These are phyloP conservation scores for Fragaria ananassa DNA, from an alignment of 306 rosid species.

Conservation along the genomic window DNA sequence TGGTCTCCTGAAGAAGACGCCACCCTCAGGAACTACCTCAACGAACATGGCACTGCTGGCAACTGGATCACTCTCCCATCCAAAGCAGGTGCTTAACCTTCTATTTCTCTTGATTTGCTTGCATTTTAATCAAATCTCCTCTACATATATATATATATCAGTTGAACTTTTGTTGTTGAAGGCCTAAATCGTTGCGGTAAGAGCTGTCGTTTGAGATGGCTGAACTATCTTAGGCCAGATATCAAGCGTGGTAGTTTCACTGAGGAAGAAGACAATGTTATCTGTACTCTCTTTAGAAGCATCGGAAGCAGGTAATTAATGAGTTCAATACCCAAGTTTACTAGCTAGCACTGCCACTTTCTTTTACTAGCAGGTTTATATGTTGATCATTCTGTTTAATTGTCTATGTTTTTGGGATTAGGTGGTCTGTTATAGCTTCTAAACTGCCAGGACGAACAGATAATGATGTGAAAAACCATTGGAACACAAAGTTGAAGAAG, in stretches of 20 bases:
- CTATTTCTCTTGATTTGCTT: background rate
- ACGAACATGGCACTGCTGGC: slow-evolving; percentile 45
- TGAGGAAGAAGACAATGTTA: slow-evolving; percentile 38
- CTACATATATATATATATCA: no score
- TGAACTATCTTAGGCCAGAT: slow-evolving; percentile 47
- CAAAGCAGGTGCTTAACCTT: slow-evolving; percentile 52
- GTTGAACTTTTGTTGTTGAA: background rate
- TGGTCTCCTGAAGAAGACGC: slow-evolving; percentile 92
- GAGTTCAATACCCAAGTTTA: no score
- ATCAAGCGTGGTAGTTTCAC: slow-evolving; percentile 50
- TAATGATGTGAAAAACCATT: slow-evolving; percentile 46
- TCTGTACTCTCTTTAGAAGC: slow-evolving; percentile 25
- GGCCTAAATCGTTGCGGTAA: slow-evolving; percentile 52
- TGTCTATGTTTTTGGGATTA: background rate
- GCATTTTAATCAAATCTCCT: background rate
- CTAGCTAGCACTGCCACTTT: no score
- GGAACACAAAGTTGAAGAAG: slow-evolving; percentile 54
- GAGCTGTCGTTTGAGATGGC: slow-evolving; percentile 55
- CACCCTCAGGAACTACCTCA: slow-evolving; percentile 47
- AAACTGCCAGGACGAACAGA: slow-evolving; percentile 52
- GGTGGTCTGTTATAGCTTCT: slow-evolving; percentile 57
- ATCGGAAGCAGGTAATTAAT: slow-evolving; percentile 43
- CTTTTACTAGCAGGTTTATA: no score
- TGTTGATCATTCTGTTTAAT: background rate
- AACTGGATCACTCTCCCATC: slow-evolving; percentile 62